Base-by-base conservation (phyloP, 768 basidiomycete species). In the Sporobolomyces pararoseus region DNA sequence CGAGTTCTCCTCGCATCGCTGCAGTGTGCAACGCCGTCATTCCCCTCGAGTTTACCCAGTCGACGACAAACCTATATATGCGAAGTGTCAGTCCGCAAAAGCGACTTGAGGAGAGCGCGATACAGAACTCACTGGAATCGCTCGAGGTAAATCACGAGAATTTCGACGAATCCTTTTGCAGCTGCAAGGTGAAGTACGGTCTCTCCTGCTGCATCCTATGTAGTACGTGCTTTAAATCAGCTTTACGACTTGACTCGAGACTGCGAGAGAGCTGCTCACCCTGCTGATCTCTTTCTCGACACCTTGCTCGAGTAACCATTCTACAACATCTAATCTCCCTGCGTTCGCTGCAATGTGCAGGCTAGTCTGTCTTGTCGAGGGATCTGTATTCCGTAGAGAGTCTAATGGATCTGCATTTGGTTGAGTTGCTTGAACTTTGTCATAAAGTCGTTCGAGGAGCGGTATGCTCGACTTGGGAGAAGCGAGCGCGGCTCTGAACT, bases 141-240 rank as follows among this genome's bases (percentile, higher is more conserved):
- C 17, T 35, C 47, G 37, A 71, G 66, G 59, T 68, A 60, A 7
- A 52, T 53, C 19, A 46, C 39, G 42, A 65, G 34, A 25, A 74
- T 68, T 17, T 54, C 60, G 13, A 52, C 32, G 34, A 25, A 47
- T 1, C 73, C 73, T 6, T 63, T 29, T 4, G 64, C 46, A 7
- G 76, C 76, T 1, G 75, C 70, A 23, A 74, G 35, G 39, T 77
- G 76, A 0, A 75, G 35, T 6, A 74, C 57, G 0, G 76, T 77
- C 46, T 74, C 71, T 47, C 72, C 70, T 7, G 71, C 65, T 0
- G 66, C 34, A 55, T 76, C 76, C 76, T 77, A 64, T 23, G 39
- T 42, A 42, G 9, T 17, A 42, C 9, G 39, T 9, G 17, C n/a
- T n/a, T n/a, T n/a, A n/a, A n/a, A n/a, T n/a, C n/a, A n/a, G n/a